Base-by-base conservation (phyloP, 176 grass and related monocot genomes). In the Bromus sterilis region DNA sequence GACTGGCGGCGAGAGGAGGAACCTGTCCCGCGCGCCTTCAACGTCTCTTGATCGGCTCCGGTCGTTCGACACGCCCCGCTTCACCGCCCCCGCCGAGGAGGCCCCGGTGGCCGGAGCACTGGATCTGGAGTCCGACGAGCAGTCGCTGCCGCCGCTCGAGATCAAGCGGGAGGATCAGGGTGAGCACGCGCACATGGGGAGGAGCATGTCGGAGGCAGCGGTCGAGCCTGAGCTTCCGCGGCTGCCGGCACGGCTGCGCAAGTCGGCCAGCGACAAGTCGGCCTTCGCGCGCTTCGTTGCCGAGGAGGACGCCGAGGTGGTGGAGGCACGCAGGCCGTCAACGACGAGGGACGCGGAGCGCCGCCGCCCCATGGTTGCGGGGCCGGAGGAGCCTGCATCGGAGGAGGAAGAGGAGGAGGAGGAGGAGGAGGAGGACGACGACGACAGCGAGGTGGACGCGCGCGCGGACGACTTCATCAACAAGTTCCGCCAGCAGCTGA, bases 381-480 rank as follows among this genome's bases (percentile, higher is more conserved):
- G 36, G 13, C 9, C 28, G 31, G 77, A 37, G 44, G 74, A 44
- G 8, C 48, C 43, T 4, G 40, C 33, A 23, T 13, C 70, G 4
- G 77, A 67, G 32, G 26, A 8, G 18, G 48, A 53, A 18, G 21
- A 21, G 18, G 6, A 53, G 48, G 48, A 21, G 48, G 48, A n/a
- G n/a, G n/a, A n/a, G n/a, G n/a, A 25, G 14, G 74, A 78, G 5
- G 6, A 2, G 0, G 73, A 69, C 2, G 74, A 59, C 30, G 48
- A 3, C 31, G 78, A 15, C 18, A 63, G 30, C 74, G 89, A 84
- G 87, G 96, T 95, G 48, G 93, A 95, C 84, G 90, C 89, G 9
- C 80, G 78, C 55, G 96, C 96, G 7, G 93, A 98, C 75, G 89
- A 89, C 71, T 98, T 98, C 90, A 98, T 98, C 65, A 93, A 91